Evolutionary conservation across 2,329 filamentous ascomycete species (phyloP).

Genomic region (Ophiostoma himal-ulmi): DNA sequence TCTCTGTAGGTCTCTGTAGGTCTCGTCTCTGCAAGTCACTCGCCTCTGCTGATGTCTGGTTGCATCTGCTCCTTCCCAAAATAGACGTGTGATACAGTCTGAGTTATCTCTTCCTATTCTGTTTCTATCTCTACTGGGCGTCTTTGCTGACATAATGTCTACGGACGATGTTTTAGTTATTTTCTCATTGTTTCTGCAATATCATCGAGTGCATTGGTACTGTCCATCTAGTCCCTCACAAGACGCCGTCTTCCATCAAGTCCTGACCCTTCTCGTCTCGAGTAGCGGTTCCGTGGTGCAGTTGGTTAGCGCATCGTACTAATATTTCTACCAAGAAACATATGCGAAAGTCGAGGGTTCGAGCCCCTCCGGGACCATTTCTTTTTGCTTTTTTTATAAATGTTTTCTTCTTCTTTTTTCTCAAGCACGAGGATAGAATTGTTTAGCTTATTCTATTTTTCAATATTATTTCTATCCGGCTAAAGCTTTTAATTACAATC

Average conservation of each 20-base stretch:
- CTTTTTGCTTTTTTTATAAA: neutral
- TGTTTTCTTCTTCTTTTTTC: neutral
- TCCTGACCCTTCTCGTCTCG: constrained; percentile 14
- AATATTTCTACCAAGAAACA: constrained; percentile 20
- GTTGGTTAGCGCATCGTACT: constrained; percentile 23
- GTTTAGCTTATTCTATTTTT: neutral
- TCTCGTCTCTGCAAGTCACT: neutral
- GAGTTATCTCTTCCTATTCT: no score
- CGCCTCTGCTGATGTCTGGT: neutral
- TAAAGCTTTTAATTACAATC: no score
- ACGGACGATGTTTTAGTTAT: no score
- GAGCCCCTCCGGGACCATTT: constrained; percentile 21
- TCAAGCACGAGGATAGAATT: neutral
- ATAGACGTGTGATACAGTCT: neutral
- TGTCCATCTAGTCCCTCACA: neutral
- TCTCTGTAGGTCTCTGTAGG: no score
- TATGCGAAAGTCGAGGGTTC: constrained; percentile 22
- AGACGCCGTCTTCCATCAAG: constrained; percentile 11
- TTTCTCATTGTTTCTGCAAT: neutral
- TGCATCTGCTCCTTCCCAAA: neutral
- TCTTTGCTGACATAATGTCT: neutral
- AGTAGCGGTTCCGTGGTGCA: constrained; percentile 22
- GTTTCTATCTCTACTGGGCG: neutral
- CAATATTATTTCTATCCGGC: neutral
- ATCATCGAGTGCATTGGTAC: neutral